Percentiles rank a stretch among this genome's conserved stretches.
phyloP scores from a whole-genome alignment of 805 yeast genomes.

The Nakazawaea siamensis region DNA sequence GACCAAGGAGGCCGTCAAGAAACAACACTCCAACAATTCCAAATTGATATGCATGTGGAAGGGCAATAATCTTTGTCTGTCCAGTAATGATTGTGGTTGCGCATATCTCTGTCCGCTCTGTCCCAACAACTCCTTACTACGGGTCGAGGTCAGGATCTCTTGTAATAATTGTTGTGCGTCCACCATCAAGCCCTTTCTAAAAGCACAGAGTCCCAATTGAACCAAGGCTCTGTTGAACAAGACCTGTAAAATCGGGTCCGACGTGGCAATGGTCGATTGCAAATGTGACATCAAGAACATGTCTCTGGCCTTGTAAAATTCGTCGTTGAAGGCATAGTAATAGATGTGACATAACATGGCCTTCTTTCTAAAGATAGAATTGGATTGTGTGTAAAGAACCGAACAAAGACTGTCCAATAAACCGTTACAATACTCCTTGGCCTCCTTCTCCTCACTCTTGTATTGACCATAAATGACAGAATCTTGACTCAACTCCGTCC shows the following conservation, averaged over 20 bases:
- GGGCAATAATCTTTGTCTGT: constrained; percentile 80
- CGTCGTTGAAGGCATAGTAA: constrained; percentile 84
- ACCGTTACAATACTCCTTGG: constrained; percentile 34
- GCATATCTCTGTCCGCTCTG: constrained; percentile 75
- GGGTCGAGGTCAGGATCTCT: constrained; percentile 79
- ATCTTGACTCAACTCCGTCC: constrained; percentile 43
- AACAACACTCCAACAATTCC: constrained; percentile 90
- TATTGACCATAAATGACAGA: constrained; percentile 27
- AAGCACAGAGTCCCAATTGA: constrained; percentile 93
- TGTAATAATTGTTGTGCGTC: constrained; percentile 83
- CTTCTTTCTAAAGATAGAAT: constrained; percentile 64
- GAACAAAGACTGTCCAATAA: constrained; percentile 61
- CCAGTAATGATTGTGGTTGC: constrained; percentile 38
- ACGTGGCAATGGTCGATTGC: constrained; percentile 72
- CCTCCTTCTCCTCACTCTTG: constrained; percentile 14
- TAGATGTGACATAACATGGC: constrained; percentile 83
- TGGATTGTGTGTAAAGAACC: constrained; percentile 58
- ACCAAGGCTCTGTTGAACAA: constrained; percentile 92
- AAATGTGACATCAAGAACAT: constrained; percentile 81
- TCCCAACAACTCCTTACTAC: constrained; percentile 88
- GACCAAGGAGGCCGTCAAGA: constrained; percentile 81
- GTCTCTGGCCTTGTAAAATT: constrained; percentile 79
- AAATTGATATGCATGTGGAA: constrained; percentile 97
- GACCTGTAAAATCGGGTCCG: constrained; percentile 84
- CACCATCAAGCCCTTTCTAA: constrained; percentile 76